Conservation (phyloP, 805 yeast species). For the Myxozyma udenii region DNA sequence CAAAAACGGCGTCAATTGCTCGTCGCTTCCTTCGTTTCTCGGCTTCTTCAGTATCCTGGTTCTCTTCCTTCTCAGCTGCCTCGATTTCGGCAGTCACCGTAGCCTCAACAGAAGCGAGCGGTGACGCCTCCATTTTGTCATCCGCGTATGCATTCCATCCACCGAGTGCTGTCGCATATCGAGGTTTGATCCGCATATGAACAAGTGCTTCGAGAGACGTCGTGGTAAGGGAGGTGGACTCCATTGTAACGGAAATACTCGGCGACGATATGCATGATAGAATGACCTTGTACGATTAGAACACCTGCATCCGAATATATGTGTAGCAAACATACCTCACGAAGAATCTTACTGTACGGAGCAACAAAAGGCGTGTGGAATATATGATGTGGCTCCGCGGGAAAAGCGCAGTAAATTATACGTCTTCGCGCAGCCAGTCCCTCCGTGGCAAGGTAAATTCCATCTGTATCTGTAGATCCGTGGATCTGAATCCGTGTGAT, state of each 20-base stretch:
- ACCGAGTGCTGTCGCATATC: constrained; percentile 24
- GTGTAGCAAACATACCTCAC: constrained; percentile 7
- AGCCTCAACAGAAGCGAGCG: constrained; percentile 19
- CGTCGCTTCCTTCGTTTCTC: neutral
- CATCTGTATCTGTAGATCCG: neutral
- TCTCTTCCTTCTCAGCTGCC: constrained; percentile 2
- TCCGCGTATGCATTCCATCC: constrained; percentile 31
- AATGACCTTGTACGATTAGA: constrained; percentile 10
- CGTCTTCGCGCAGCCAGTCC: constrained; percentile 6
- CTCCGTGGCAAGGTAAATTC: neutral
- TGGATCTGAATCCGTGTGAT: constrained; percentile 22
- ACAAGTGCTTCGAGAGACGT: constrained; percentile 17
- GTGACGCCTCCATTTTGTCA: constrained; percentile 25
- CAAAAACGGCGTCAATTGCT: constrained; percentile 3
- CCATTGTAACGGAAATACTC: constrained; percentile 11
- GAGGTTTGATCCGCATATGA: constrained; percentile 10
- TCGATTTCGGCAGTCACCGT: constrained; percentile 1
- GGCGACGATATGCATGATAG: constrained; percentile 18
- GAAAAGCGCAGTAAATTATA: constrained; percentile 17
- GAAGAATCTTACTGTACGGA: constrained; percentile 16
- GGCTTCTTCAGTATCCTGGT: neutral
- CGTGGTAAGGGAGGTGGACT: constrained; percentile 18
- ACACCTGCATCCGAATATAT: neutral
- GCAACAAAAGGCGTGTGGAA: constrained; percentile 23
- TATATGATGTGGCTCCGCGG: constrained; percentile 10